Base-by-base conservation (phyloP, 768 basidiomycete species). In the Udeniomyces megalosporus region DNA sequence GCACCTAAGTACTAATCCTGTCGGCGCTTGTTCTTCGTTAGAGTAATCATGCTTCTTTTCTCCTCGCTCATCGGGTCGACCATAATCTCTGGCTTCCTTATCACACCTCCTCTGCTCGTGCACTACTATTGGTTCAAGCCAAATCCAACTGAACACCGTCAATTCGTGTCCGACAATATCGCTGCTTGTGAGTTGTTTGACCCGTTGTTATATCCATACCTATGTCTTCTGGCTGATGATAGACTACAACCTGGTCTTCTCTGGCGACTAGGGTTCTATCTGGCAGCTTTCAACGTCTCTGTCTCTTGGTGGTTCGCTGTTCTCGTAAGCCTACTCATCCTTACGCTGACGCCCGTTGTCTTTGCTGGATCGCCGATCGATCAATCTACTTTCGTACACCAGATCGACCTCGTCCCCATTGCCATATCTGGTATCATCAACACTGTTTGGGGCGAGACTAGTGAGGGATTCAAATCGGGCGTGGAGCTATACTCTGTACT, bases 281-380 rank as follows among this genome's bases (percentile, higher is more conserved):
- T 86, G 84, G 81, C 80, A 5, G 86, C 85, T 8, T 79, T 83
- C 42, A 87, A 88, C 71, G 74, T 87, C 58, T 75, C 84, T 61
- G 77, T 86, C 57, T 86, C 85, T 2, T 88, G 86, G 86, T 83
- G 77, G 64, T 80, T 88, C 34, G 86, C 83, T 24, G 74, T 85
- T 74, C 74, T 84, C 62, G 75, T 86, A 67, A 84, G 87, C 70
- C 72, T 87, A 58, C 72, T 85, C 56, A 85, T 86, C 12, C 3
- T 32, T 31, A 7, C 32, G 20, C 49, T 22, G 14, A 3, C 31
- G n/a, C 17, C 52, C n/a, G 52, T 15, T 26, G n/a, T n/a, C n/a
- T n/a, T n/a, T n/a, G n/a, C n/a, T n/a, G n/a, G n/a, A 38, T 38
- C 4, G 6, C 34, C 7, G 17, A 42, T 38, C 24, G 31, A 32